A percentile compares a stretch with the other conserved stretches of the same genome.
phyloP scores from a whole-genome alignment of 2,329 filamentous ascomycete species.

The Pseudomassariella vexata region DNA sequence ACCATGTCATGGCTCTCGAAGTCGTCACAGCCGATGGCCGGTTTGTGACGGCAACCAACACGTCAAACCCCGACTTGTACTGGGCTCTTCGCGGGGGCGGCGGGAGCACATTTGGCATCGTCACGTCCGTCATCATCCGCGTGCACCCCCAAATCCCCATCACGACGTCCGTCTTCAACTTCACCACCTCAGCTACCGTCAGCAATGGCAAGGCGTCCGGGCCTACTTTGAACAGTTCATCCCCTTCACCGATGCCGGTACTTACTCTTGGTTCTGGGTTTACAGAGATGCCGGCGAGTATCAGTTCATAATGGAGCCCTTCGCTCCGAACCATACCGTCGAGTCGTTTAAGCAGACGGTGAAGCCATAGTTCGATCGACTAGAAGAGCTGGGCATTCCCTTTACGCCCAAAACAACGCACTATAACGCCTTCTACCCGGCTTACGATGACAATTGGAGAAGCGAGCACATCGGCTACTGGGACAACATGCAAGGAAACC shows the following conservation, averaged over 20 bases:
- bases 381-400: constrained; percentile 19
- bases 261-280: constrained; percentile 27
- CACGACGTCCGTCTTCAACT: constrained; percentile 19
- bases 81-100: constrained; percentile 46
- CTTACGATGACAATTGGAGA: constrained; percentile 26
- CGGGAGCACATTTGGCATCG: constrained; percentile 37
- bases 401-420: constrained; percentile 19
- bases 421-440: constrained; percentile 28
- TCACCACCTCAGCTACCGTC: constrained; percentile 17
- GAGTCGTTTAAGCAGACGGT: constrained; percentile 19
- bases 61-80: constrained; percentile 40
- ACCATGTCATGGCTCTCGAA: constrained; percentile 43
- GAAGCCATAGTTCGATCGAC: constrained; percentile 22
- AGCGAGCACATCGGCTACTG: constrained; percentile 20
- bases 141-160: constrained; percentile 25
- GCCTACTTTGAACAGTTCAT: constrained; percentile 24
- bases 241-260: constrained; percentile 26
- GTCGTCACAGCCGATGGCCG: constrained; percentile 42
- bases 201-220: constrained; percentile 22
- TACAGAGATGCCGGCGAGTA: too few relatives aligned
- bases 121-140: constrained; percentile 32
- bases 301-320: too few relatives aligned
- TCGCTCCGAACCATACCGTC: constrained; percentile 20
- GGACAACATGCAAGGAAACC: constrained; percentile 24
- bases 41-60: constrained; percentile 35